Percentiles rank a stretch among this genome's conserved stretches.
phyloP scores from a whole-genome alignment of 2,329 filamentous ascomycete species.

The Penicillium sp. region DNA sequence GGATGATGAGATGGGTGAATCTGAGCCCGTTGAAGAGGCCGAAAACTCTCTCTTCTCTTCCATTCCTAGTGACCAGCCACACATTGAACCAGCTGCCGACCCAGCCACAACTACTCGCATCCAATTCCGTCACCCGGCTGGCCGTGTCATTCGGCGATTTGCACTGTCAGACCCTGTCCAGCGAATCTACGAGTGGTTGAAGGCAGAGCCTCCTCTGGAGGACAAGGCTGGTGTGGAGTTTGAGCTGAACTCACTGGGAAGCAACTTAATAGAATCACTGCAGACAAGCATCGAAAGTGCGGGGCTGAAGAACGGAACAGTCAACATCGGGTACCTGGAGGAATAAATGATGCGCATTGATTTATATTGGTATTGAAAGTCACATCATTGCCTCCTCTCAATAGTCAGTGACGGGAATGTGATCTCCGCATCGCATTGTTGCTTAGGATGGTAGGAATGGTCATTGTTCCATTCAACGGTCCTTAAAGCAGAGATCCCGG shows the following conservation, averaged over 20 bases:
- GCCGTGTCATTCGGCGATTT: constrained; percentile 87
- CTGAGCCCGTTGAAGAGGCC: constrained; percentile 36
- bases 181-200: constrained; percentile 94
- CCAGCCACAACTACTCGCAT: constrained; percentile 78
- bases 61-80: constrained; percentile 72
- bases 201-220: constrained; percentile 74
- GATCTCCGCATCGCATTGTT: not conserved
- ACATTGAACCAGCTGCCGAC: constrained; percentile 73
- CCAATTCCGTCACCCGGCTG: constrained; percentile 84
- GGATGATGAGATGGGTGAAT: constrained; percentile 38
- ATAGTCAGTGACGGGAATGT: not conserved
- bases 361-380: not conserved
- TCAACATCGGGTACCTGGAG: constrained; percentile 90
- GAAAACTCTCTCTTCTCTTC: constrained; percentile 58
- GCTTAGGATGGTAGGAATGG: not conserved
- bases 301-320: constrained; percentile 85
- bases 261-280: constrained; percentile 76
- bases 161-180: constrained; percentile 71
- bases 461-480: not conserved
- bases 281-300: constrained; percentile 75
- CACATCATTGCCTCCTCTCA: not conserved
- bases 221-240: constrained; percentile 77
- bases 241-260: constrained; percentile 84
- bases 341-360: constrained; percentile 34
- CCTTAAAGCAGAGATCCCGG: not conserved